Base-by-base conservation (phyloP, 441 rosid species). In the California macrophylla region DNA sequence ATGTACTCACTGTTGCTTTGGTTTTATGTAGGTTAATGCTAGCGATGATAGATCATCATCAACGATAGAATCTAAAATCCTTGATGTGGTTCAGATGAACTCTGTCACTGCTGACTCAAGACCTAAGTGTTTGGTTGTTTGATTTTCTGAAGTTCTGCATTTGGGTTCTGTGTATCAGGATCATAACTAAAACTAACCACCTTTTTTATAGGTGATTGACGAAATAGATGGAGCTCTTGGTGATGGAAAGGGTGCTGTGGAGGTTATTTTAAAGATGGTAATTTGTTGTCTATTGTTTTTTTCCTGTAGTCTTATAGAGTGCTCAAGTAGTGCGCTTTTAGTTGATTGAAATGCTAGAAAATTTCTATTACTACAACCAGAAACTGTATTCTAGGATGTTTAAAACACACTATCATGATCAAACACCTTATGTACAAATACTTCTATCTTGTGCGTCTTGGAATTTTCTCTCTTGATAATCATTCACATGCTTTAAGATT, bases 171-270 rank as follows among this genome's bases (percentile, higher is more conserved):
- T 66, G 23, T 23, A 47, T 42, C 25, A 60, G 66, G 68, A 21
- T 73, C 60, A 70, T 69, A 76, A 63, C 75, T 32, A 69, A 73
- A 32, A 70, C 73, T 74, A 69, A 69, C 66, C 16, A 66, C 56
- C 7, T 70, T 74, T 73, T 80, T 25, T 72, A 52, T 76, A 95
- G 99, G 93, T 95, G 64, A 90, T 95, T 80, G 99, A 95, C 83
- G 99, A 95, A 90, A 95, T 92, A 79, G 99, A 95, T 82, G 99
- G 99, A 76, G 92, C 97, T 79, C 98, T 88, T 74, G 89, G 93
- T 23, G 97, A 95, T 77, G 99, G 96, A 45, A 95, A 88, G 85
- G 99, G 98, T 79, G 99, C 98, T 12, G 92, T 92, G 70, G 99
- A 95, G 62, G 96, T 87, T 80, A 84, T 95, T 71, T 73, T 92